Evolutionary conservation across 768 basidiomycete genomes (phyloP), one percentile per base, ranked within the genome.

Genomic region (Amanita exitialis): DNA sequence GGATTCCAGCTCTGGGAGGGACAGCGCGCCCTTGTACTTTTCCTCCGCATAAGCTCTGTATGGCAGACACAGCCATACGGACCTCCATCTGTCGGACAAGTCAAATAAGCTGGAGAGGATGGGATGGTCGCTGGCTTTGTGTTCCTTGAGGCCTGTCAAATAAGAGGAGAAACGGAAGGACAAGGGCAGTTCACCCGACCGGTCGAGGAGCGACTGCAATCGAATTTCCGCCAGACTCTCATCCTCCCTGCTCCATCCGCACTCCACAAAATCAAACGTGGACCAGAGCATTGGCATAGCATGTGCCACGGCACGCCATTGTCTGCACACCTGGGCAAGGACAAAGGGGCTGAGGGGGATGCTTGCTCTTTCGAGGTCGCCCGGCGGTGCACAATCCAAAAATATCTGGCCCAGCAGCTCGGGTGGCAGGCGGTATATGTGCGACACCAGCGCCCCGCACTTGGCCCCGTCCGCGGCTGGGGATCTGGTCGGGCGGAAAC

Each of bases 271-370:
- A 6, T 15, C n/a, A 44, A 49, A 49, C 1, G 47, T 49, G 6
- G 47, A 27, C 47, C 47, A 49, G n/a, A 49, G 47, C 15, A 30
- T 13, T 6, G 34, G 47, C 23, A 25, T 38, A 20, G 36, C 23
- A 15, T 39, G 47, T 7, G 47, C 20, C 6, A 49, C 25, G 13
- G 47, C 47, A 6, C 47, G 47, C 47, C 47, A 49, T 28, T 49
- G 47, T 37, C 37, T 37, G 47, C 23, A 49, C 0, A 49, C 47
- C 25, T 39, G 47, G 47, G 36, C 39, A 23, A 49, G 47, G 36
- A 39, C 47, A 6, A 49, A 23, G 2, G 37, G 36, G n/a, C 36
- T 28, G n/a, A 23, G 21, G 34, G 4, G 6, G 12, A 27, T 7
- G 25, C 0, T 30, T 6, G 21, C 2, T 21, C 10, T 13, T 3